Evolutionary conservation across 192 early-diverging fungal genomes (phyloP).

Genomic region (Paraglomus brasilianum): DNA sequence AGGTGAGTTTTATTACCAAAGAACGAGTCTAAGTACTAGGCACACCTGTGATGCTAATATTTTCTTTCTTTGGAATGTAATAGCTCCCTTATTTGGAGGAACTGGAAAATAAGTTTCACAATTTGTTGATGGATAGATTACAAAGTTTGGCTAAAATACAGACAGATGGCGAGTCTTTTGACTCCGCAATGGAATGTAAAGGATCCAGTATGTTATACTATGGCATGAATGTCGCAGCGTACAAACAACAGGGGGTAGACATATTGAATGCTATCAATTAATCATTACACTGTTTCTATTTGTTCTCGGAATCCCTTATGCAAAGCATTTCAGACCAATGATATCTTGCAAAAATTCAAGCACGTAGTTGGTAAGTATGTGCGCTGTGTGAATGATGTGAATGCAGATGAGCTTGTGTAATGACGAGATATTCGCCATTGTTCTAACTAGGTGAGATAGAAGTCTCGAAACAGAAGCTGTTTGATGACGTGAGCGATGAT

Average conservation of each 20-base stretch:
- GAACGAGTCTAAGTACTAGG: background rate
- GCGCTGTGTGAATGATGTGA: too few species aligned
- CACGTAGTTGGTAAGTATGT: too few species aligned
- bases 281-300: too few species aligned
- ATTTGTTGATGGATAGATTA: conserved; percentile 35
- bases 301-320: too few species aligned
- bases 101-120: conserved; percentile 46
- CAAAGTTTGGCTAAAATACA: conserved; percentile 39
- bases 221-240: background rate
- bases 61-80: background rate
- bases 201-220: conserved; percentile 3
- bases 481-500: conserved; percentile 50
- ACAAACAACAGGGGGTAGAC: conserved; percentile 22
- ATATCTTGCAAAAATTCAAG: too few species aligned
- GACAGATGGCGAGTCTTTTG: conserved; percentile 41
- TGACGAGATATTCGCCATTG: conserved; percentile 32
- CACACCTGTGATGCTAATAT: background rate
- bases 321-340: too few species aligned
- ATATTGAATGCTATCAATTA: too few species aligned
- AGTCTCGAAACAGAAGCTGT: too few species aligned
- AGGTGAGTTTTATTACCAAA: conserved; percentile 44
- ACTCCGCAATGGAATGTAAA: conserved; percentile 41
- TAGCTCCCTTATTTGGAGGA: conserved; percentile 53
- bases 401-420: conserved; percentile 51
- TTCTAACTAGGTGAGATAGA: too few species aligned